Evolutionary conservation across 140 eudicot genomes (phyloP).

Genomic region (Stevia rebaudiana): DNA sequence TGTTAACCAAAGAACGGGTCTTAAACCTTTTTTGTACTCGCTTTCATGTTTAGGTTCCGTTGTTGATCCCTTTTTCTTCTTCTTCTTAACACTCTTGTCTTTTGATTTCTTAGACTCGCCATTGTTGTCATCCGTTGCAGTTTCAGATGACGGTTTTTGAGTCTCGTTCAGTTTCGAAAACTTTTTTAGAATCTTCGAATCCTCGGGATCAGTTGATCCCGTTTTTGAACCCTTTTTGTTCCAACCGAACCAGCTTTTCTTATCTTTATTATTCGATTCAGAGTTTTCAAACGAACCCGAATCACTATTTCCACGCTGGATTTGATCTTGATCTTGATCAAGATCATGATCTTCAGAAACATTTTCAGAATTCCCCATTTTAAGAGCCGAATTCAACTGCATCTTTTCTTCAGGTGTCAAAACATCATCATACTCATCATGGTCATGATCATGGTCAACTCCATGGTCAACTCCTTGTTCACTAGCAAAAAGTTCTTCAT

Average conservation of each 20-base stretch:
- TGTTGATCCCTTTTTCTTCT: conserved; percentile 70
- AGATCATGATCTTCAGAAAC: conserved; percentile 57
- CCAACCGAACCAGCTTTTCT: conserved; percentile 92
- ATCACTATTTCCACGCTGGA: conserved; percentile 38
- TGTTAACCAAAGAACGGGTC: conserved; percentile 91
- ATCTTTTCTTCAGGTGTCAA: conserved; percentile 74
- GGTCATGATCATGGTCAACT: conserved; percentile 62
- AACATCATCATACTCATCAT: conserved; percentile 73
- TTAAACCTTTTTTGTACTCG: conserved; percentile 83
- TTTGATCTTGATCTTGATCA: conserved; percentile 52
- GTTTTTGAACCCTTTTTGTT: conserved; percentile 71
- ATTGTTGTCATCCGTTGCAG: conserved; percentile 29
- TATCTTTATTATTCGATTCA: conserved; percentile 61
- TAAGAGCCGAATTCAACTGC: conserved; percentile 83
- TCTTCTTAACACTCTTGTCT: conserved; percentile 70
- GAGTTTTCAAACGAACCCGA: conserved; percentile 27
- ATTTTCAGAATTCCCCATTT: conserved; percentile 57
- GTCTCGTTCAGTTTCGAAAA: conserved; percentile 54
- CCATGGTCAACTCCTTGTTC: conserved; percentile 47
- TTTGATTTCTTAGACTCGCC: conserved; percentile 51
- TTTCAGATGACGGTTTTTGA: conserved; percentile 54
- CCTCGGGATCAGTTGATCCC: conserved; percentile 49
- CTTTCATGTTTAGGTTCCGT: conserved; percentile 67
- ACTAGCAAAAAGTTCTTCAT: conserved; percentile 78
- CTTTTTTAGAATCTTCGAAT: conserved; percentile 62